Conservation (phyloP, 1,139 yeast genomes). For the Blastobotrys capitulatus region DNA sequence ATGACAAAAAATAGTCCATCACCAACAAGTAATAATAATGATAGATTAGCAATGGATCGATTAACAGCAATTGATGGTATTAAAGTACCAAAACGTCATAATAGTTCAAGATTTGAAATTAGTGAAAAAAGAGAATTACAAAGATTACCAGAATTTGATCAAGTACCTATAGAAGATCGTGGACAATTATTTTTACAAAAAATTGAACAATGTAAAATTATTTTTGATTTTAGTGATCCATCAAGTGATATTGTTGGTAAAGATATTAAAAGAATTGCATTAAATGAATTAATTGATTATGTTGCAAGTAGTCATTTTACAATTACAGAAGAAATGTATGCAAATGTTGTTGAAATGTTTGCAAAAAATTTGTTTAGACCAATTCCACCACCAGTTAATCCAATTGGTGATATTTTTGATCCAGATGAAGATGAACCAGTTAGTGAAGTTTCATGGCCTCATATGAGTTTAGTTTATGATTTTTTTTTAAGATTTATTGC, state of each 20-base stretch:
- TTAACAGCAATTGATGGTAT: conserved; percentile 50
- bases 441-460: conserved; percentile 97
- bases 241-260: conserved; percentile 88
- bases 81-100: conserved; percentile 84
- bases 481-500: conserved; percentile 89
- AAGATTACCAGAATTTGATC: conserved; percentile 83
- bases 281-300: conserved; percentile 85
- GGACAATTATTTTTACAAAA: conserved; percentile 77
- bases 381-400: conserved; percentile 97
- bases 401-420: conserved; percentile 90
- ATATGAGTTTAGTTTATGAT: conserved; percentile 95
- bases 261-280: conserved; percentile 79
- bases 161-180: conserved; percentile 82
- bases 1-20: conserved; percentile 18
- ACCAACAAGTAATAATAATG: conserved; percentile 11
- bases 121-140: conserved; percentile 66
- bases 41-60: conserved; percentile 31
- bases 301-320: conserved; percentile 71
- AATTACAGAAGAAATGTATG: conserved; percentile 87
- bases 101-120: conserved; percentile 86
- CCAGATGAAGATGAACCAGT: conserved; percentile 99
- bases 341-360: conserved; percentile 85
- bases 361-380: conserved; percentile 86
- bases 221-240: conserved; percentile 93
- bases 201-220: conserved; percentile 88